Percentiles rank a stretch among this genome's conserved stretches.
Evolutionary conservation across 2,329 filamentous ascomycete genomes (phyloP).

Genomic region (Colletotrichum sp.): DNA sequence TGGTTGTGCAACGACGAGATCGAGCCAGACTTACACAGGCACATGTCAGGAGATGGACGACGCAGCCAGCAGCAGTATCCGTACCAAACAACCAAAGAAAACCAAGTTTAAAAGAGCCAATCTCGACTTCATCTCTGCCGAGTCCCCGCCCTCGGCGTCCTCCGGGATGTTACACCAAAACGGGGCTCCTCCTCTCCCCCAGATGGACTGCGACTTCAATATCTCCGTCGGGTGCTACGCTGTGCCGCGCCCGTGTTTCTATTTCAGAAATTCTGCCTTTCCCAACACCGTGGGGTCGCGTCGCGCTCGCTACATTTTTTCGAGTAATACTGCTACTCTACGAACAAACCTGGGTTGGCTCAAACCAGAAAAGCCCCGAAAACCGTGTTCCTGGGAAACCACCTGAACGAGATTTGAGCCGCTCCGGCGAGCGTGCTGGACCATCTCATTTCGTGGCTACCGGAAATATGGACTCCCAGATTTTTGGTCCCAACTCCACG

Average conservation of each 20-base stretch:
- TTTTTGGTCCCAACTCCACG: background rate
- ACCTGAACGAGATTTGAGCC: background rate
- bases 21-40: background rate
- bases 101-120: constrained; percentile 1
- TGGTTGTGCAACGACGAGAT: background rate
- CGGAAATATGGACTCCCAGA: background rate
- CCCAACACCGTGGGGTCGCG: background rate
- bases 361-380: background rate
- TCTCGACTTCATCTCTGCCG: constrained; percentile 3
- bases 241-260: background rate
- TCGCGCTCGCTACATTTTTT: background rate
- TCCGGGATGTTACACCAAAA: constrained; percentile 1
- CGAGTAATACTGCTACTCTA: background rate
- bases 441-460: background rate
- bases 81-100: background rate
- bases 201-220: background rate
- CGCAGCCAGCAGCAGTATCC: background rate
- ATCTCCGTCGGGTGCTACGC: background rate
- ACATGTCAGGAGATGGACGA: background rate
- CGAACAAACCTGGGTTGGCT: background rate
- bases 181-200: background rate
- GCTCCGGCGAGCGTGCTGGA: background rate
- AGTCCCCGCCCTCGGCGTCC: background rate
- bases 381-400: background rate
- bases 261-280: background rate